Conservation (phyloP, 2,329 filamentous ascomycete species). For the Acrocalymma vagum region DNA sequence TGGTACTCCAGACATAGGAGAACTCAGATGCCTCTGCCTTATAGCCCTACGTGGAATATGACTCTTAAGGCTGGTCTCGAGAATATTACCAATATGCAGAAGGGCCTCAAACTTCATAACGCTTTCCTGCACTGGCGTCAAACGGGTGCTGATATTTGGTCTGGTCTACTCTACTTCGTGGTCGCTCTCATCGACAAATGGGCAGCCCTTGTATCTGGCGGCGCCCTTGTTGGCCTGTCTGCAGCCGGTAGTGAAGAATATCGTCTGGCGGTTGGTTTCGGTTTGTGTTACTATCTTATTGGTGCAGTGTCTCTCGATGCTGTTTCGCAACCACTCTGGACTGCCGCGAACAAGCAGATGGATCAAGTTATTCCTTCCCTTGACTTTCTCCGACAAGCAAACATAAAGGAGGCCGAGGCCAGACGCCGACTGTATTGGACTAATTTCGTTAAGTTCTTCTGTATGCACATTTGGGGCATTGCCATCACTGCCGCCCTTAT, state of each 20-base stretch:
- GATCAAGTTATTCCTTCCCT: conserved; percentile 49
- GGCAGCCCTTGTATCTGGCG: conserved; percentile 57
- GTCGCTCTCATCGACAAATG: conserved; percentile 63
- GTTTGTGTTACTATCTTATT: conserved; percentile 63
- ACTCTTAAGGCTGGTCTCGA: conserved; percentile 59
- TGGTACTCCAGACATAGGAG: conserved; percentile 57
- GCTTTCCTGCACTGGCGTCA: conserved; percentile 63
- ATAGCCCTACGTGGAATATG: conserved; percentile 62
- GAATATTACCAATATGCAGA: conserved; percentile 57
- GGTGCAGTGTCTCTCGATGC: conserved; percentile 64
- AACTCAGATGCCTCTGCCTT: conserved; percentile 55
- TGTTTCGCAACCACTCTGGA: conserved; percentile 60
- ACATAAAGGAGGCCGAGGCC: conserved; percentile 52
- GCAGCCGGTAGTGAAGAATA: conserved; percentile 43
- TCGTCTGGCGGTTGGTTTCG: conserved; percentile 60
- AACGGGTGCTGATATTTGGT: conserved; percentile 58
- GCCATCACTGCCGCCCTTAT: conserved; percentile 56
- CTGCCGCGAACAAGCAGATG: conserved; percentile 53
- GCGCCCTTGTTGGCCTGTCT: conserved; percentile 53
- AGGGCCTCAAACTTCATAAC: conserved; percentile 60
- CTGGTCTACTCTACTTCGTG: conserved; percentile 62
- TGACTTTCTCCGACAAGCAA: conserved; percentile 51
- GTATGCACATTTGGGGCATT: conserved; percentile 61
- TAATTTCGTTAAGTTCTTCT: conserved; percentile 57
- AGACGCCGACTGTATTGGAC: conserved; percentile 59